Conservation (phyloP, 306 rosid genomes). For the Hippophae rhamnoides region DNA sequence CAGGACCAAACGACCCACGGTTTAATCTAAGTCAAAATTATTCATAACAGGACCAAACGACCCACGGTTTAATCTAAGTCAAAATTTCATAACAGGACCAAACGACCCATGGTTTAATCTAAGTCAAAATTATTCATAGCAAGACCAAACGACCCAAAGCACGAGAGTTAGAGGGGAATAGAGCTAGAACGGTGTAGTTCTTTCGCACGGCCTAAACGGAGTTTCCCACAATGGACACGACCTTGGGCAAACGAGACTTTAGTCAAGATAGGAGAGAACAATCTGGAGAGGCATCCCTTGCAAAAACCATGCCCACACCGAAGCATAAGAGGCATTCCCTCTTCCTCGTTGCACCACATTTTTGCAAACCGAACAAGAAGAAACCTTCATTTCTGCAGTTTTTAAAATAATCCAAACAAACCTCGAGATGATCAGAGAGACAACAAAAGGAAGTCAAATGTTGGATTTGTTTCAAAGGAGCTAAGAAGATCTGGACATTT, state of each 20-base stretch:
- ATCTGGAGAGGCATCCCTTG: slow-evolving; percentile 67
- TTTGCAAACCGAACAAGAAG: slow-evolving; percentile 90
- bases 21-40: slow-evolving; percentile 51
- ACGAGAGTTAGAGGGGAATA: slow-evolving; percentile 41
- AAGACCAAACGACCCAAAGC: neutral
- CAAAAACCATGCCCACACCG: slow-evolving; percentile 98
- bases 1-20: slow-evolving; percentile 16
- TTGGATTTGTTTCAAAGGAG: no score
- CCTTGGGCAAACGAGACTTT: slow-evolving; percentile 67
- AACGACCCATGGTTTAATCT: no score
- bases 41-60: slow-evolving; percentile 6
- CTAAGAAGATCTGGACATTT: no score
- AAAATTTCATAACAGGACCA: slow-evolving; percentile 21
- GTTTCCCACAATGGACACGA: slow-evolving; percentile 77
- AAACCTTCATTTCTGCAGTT: slow-evolving; percentile 50
- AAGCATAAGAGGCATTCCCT: slow-evolving; percentile 87
- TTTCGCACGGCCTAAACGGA: slow-evolving; percentile 75
- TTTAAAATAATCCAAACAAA: no score
- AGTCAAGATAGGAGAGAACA: slow-evolving; percentile 68
- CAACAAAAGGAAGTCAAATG: no score
- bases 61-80: slow-evolving; percentile 58
- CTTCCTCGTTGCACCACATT: slow-evolving; percentile 94
- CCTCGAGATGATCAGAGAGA: no score
- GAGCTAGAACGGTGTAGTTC: slow-evolving; percentile 81
- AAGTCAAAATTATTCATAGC: slow-evolving; percentile 37